Base-by-base conservation (phyloP, 441 rosid species). In the Daphne laureola region DNA sequence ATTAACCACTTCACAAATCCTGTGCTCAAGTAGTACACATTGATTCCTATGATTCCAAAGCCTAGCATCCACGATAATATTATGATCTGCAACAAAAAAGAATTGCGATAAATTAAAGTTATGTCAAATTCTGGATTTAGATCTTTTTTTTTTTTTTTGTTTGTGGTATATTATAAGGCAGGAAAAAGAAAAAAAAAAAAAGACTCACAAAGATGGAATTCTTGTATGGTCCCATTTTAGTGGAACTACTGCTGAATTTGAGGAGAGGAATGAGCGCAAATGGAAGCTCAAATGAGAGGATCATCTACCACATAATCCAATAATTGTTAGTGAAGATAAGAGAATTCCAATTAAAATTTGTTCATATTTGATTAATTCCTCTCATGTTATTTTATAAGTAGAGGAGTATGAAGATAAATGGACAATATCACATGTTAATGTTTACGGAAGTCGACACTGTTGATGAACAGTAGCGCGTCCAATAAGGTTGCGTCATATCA, bases 21-120 rank as follows among this genome's bases (percentile, higher is more conserved):
- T 14, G 53, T 49, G 53, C 16, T 49, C 11, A 49, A 14, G 53
- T 25, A 49, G 12, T 49, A 49, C 38, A 49, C 16, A 17, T 49
- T 49, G 5, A 49, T 26, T 21, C 18, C 53, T 27, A 38, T 49
- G 11, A 49, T 4, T 5, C 53, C 38, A 12, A 49, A 35, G 3
- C 53, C 53, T 4, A 27, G 35, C 6, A 26, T 35, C 53, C 41
- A 49, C 8, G 53, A 14, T 17, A 49, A 25, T 17, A 49, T 25
- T 0, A 17, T 49, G 16, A 49, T 38, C 41, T 49, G 53, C 40
- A 49, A 49, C 5, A 3, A n/a, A 4, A 4, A 46, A 21, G 7
- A 7, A n/a, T 14, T 2, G 16, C 6, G 17, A 8, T 1, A 4
- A 49, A 23, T 5, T 49, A 4, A 18, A 14, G 16, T 25, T 17